phyloP scores from a whole-genome alignment of 805 yeast species.

The Ogataea dorogensis region DNA sequence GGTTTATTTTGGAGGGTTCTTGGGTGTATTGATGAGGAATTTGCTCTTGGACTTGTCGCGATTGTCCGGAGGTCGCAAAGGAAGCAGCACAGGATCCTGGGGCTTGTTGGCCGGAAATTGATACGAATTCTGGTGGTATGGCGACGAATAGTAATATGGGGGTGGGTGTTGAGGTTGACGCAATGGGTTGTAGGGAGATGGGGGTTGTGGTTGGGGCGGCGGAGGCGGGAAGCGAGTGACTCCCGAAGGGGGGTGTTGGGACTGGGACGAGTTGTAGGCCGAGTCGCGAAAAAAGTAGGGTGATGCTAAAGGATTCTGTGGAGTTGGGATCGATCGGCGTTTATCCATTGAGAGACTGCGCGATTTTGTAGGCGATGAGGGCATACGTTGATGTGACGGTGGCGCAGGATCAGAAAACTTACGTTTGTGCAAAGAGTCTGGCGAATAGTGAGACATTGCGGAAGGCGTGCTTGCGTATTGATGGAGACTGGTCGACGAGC shows the following conservation, averaged over 20 bases:
- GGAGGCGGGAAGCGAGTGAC: constrained; percentile 9
- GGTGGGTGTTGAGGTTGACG: constrained; percentile 15
- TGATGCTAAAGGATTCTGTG: constrained; percentile 21
- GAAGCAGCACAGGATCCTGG: constrained; percentile 17
- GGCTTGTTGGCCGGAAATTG: constrained; percentile 10
- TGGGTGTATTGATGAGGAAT: constrained; percentile 26
- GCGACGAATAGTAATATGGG: constrained; percentile 17
- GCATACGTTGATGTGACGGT: constrained; percentile 6
- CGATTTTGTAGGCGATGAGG: constrained; percentile 18
- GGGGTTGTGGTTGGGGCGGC: constrained; percentile 12
- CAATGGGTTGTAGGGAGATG: constrained; percentile 14
- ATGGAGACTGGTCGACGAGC: constrained; percentile 1
- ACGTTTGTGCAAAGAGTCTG: constrained; percentile 20
- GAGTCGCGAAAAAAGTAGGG: constrained; percentile 24
- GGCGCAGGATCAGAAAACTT: constrained; percentile 16
- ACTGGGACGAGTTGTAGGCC: constrained; percentile 9
- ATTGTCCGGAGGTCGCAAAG: constrained; percentile 12
- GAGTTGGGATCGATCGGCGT: constrained; percentile 17
- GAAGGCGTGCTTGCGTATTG: constrained; percentile 10
- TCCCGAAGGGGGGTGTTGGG: constrained; percentile 5
- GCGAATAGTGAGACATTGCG: constrained; percentile 16
- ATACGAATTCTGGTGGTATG: constrained; percentile 16
- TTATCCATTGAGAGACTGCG: constrained; percentile 16
- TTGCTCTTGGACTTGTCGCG: constrained; percentile 17
- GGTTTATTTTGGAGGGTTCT: constrained; percentile 24